These are phyloP conservation scores for Botrytis tulipae DNA, from an alignment of 2,329 filamentous ascomycete genomes.

Conservation along the genomic window DNA sequence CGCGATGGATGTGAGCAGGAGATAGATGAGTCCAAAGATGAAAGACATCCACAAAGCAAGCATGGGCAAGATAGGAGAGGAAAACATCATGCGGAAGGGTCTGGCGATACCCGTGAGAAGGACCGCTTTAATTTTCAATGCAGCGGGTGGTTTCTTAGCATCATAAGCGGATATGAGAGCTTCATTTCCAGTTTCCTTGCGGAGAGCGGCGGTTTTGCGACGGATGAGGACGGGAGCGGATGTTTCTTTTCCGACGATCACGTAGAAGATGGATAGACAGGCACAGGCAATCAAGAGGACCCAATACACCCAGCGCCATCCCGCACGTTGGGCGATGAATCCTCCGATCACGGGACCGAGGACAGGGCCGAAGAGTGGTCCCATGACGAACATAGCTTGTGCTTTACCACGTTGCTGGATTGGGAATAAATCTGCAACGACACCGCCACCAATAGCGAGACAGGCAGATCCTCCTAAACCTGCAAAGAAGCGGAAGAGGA, in stretches of 20 bases:
- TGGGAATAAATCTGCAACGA: slow-evolving; percentile 62
- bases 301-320: slow-evolving; percentile 46
- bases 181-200: slow-evolving; percentile 43
- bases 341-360: slow-evolving; percentile 38
- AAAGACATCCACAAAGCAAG: slow-evolving; percentile 27
- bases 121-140: slow-evolving; percentile 35
- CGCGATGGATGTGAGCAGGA: slow-evolving; percentile 32
- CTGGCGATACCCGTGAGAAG: slow-evolving; percentile 34
- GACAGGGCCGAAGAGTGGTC: slow-evolving; percentile 42
- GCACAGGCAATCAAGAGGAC: slow-evolving; percentile 43
- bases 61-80: slow-evolving; percentile 43
- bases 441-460: slow-evolving; percentile 59
- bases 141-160: slow-evolving; percentile 26
- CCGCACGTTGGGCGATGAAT: slow-evolving; percentile 38
- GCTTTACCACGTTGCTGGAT: slow-evolving; percentile 56
- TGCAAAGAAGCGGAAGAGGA: slow-evolving; percentile 58
- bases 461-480: slow-evolving; percentile 44
- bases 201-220: slow-evolving; percentile 38
- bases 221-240: slow-evolving; percentile 49
- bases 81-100: slow-evolving; percentile 47
- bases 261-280: slow-evolving; percentile 39
- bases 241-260: slow-evolving; percentile 48
- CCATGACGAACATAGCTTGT: slow-evolving; percentile 51
- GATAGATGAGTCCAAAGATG: slow-evolving; percentile 35
- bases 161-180: slow-evolving; percentile 46